Evolutionary conservation across 2,329 filamentous ascomycete species (phyloP), one percentile per base, ranked within the genome.

Genomic region (Diaporthe sp.): DNA sequence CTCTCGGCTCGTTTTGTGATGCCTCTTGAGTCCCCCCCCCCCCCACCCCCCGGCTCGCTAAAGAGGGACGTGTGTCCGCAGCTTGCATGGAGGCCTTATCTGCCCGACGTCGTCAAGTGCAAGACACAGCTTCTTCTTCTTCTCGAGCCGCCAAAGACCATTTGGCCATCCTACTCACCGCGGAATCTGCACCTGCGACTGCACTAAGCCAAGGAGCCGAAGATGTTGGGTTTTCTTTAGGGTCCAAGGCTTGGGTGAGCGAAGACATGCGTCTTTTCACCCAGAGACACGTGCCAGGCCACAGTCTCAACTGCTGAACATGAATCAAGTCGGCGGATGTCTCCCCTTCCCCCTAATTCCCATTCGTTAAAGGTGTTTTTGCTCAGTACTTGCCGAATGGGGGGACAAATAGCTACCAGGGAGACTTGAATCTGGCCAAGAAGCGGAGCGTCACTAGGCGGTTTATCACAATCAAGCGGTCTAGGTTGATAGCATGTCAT

Each of bases 401-500:
- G n/a, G n/a, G 25, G 1, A 10, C 1, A 10, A 6, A 20, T 25
- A n/a, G 7, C 12, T 17, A 28, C 20, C 47, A 17, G 22, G n/a
- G 3, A 22, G 22, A 8, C 13, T 44, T n/a, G 25, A 2, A n/a
- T 34, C 8, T 22, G 8, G n/a, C 20, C 42, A 13, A 20, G 10
- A 39, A 53, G 22, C 8, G 13, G 28, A 20, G 22, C 34, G 34
- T 25, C 49, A 42, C n/a, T 7, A 34, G n/a, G 34, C 7, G 4
- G 7, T 8, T 42, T 25, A n/a, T 55, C 73, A 71, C 55, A 44
- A 65, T 25, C 44, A 55, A 28, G 34, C 10, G 34, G 15, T 55
- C 17, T 13, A 71, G 13, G 13, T 17, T 57, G 53, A 7, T 55
- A 75, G 68, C 71, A 76, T 73, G 71, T 51, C 72, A 72, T 70